phyloP scores from a whole-genome alignment of 352 stramenopile genomes.

The Pythium volutum region DNA sequence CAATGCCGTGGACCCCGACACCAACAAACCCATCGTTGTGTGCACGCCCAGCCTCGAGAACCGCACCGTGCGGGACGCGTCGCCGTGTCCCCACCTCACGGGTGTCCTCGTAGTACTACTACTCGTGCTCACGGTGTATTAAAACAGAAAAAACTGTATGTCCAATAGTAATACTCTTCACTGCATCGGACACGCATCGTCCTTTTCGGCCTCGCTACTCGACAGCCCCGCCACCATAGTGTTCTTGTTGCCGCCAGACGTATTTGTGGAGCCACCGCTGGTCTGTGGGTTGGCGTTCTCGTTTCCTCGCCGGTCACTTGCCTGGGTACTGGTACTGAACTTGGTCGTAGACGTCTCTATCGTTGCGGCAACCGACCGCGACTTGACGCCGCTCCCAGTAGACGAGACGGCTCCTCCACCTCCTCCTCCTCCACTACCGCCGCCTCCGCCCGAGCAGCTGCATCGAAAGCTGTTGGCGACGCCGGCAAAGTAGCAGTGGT shows the following conservation, averaged over 20 bases:
- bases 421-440: slow-evolving; percentile 18
- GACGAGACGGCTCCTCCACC: too few species aligned
- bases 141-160: too few species aligned
- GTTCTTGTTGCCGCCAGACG: background rate
- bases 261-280: background rate
- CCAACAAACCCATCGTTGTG: slow-evolving; percentile 65
- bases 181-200: slow-evolving; percentile 67
- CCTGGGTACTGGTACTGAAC: too few species aligned
- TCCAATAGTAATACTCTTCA: slow-evolving; percentile 23
- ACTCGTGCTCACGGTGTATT: slow-evolving; percentile 1
- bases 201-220: slow-evolving; percentile 41
- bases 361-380: slow-evolving; percentile 42
- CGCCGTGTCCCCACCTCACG: background rate
- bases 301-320: slow-evolving; percentile 10
- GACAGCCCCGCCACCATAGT: slow-evolving; percentile 30
- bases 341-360: background rate
- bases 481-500: slow-evolving; percentile 83
- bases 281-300: slow-evolving; percentile 34
- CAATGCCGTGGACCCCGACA: slow-evolving; percentile 67
- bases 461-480: slow-evolving; percentile 84
- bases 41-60: slow-evolving; percentile 86
- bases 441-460: slow-evolving; percentile 51
- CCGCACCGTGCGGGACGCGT: background rate
- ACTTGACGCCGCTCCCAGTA: slow-evolving; percentile 42
- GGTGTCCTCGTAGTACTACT: background rate